Evolutionary conservation across 108 stramenopile genomes (phyloP).

Genomic region (Bacterosira constricta): DNA sequence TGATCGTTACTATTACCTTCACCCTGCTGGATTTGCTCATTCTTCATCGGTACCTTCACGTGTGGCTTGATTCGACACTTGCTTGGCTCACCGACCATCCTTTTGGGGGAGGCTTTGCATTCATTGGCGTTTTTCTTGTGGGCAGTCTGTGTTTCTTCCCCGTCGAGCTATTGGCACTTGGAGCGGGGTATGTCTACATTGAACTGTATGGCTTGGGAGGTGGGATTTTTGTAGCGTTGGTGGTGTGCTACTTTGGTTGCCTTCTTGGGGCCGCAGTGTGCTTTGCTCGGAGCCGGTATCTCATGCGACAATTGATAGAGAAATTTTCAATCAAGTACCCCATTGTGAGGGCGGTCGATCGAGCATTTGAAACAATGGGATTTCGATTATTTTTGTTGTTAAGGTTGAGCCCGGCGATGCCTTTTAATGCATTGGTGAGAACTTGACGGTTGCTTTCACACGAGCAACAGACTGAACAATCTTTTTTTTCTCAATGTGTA

Average conservation of each 20-base stretch:
- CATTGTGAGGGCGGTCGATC: slow-evolving; percentile 49
- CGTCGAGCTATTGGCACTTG: slow-evolving; percentile 24
- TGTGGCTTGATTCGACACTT: slow-evolving; percentile 24
- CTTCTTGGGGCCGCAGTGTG: slow-evolving; percentile 41
- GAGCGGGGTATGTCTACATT: slow-evolving; percentile 46
- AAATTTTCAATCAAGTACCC: slow-evolving; percentile 43
- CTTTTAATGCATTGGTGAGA: slow-evolving; percentile 45
- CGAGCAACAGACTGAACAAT: too few species aligned
- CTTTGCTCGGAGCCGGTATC: slow-evolving; percentile 43
- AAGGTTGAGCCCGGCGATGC: slow-evolving; percentile 46
- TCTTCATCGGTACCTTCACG: slow-evolving; percentile 33
- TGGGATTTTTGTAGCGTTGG: slow-evolving; percentile 36
- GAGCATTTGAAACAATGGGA: slow-evolving; percentile 47
- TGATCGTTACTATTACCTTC: slow-evolving; percentile 52
- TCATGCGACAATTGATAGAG: slow-evolving; percentile 41
- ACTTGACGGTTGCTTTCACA: too few species aligned
- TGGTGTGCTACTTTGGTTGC: slow-evolving; percentile 38
- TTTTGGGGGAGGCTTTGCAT: slow-evolving; percentile 23
- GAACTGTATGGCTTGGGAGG: slow-evolving; percentile 36
- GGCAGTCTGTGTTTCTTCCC: slow-evolving; percentile 47
- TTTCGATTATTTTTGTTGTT: slow-evolving; percentile 49
- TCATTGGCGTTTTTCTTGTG: slow-evolving; percentile 32
- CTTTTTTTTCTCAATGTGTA: neutral
- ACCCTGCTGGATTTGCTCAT: slow-evolving; percentile 39
- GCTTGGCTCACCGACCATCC: slow-evolving; percentile 27